phyloP scores from a whole-genome alignment of 2,329 filamentous ascomycete genomes.

The Corniculantispora saksenae region DNA sequence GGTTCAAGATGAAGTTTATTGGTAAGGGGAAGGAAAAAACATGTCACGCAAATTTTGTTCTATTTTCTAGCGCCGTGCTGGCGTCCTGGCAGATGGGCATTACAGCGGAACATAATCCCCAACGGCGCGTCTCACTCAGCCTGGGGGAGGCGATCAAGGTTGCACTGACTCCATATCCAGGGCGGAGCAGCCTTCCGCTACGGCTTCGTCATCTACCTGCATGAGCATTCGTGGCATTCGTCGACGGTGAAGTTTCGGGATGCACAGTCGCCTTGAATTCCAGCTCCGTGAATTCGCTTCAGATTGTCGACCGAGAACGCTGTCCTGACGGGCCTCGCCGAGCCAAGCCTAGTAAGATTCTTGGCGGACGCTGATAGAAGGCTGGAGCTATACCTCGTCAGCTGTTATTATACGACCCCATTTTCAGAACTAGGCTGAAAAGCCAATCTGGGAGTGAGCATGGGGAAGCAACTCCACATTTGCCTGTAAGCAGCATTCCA shows the following conservation, averaged over 20 bases:
- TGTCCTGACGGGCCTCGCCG: background rate
- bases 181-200: background rate
- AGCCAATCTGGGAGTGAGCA: background rate
- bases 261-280: background rate
- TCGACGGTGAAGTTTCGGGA: background rate
- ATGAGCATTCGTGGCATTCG: background rate
- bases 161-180: background rate
- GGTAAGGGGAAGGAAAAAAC: background rate
- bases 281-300: background rate
- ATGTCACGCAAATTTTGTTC: background rate
- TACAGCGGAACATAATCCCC: background rate
- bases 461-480: background rate
- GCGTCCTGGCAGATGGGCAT: background rate
- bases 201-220: background rate
- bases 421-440: background rate
- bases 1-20: background rate
- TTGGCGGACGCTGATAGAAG: background rate
- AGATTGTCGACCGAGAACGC: background rate
- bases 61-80: background rate
- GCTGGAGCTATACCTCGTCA: background rate
- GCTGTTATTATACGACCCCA: background rate
- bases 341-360: background rate
- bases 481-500: background rate
- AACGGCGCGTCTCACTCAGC: slow-evolving; percentile 2
- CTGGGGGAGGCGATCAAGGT: slow-evolving; percentile 1